Evolutionary conservation across 2,329 filamentous ascomycete species (phyloP), one percentile per base, ranked within the genome.

Genomic region (Sporothrix globosa): DNA sequence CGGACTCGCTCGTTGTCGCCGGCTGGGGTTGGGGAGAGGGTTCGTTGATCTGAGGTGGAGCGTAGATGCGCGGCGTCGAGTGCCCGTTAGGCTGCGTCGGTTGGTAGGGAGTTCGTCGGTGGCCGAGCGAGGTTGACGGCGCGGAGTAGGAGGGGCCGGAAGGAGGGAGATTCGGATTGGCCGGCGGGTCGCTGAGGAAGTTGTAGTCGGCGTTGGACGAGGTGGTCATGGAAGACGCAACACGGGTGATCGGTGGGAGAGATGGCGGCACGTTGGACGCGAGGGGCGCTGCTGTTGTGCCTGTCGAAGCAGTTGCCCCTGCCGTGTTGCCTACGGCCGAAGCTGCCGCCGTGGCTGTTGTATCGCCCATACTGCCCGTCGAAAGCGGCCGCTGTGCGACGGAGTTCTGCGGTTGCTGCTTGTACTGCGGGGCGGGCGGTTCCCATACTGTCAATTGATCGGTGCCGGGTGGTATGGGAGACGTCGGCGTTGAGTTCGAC

Each of bases 401-500:
- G n/a, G n/a, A 48, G 27, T 54, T 67, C 5, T 65, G 56, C 68
- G 70, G 75, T 69, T 53, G 56, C 41, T 82, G 79, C 67, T 82
- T 80, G 54, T 83, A 80, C 56, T 79, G 80, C 74, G 83, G 74
- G 73, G 80, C 74, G 10, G 79, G 73, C 30, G 79, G 68, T 54
- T 82, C 80, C 78, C 82, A 83, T 52, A 81, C 76, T 54, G 76
- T 76, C 65, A 73, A 68, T 70, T 82, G 83, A 70, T 87, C 85
- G 68, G 82, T 30, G 30, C 21, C 61, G 17, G 68, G 66, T n/a
- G 69, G 81, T 34, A 82, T 76, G 5, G 86, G 85, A 46, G 86
- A 87, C 30, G 83, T 81, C 72, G 86, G 86, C 46, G 83, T 81
- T 71, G 86, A 85, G 79, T 83, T 86, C 69, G 86, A 87, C 74